Base-by-base conservation (phyloP, 768 basidiomycete genomes). In the Tremella mesenterica region DNA sequence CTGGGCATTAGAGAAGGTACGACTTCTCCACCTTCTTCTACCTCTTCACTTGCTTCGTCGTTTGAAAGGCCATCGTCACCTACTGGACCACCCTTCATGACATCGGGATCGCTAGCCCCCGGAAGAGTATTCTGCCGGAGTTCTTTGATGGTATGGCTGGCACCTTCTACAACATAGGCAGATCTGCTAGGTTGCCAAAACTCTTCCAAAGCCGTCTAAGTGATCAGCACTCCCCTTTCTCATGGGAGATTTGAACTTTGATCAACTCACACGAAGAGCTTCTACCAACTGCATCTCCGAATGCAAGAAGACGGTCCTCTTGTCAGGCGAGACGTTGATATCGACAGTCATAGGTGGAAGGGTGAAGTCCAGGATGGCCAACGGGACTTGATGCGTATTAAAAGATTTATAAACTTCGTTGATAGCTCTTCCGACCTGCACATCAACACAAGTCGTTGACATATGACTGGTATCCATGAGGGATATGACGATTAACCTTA, bases 311-410 rank as follows among this genome's bases (percentile, higher is more conserved):
- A 97, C 85, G 0, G 89, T 92, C n/a, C 93, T 80, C 67, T 97
- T 99, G 75, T 97, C 95, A 0, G 95, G 93, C 57, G 84, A 88
- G 54, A 97, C 86, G 57, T 99, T 99, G 65, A 99, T 83, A 67
- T 99, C 95, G 63, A 73, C 63, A 87, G 21, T 36, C 8, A 5
- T 43, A 4, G 84, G 83, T 0, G 92, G 89, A 2, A 96, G 70
- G 13, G 81, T 76, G 60, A 96, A 84, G 70, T 96, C 83, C 0
- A 88, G 85, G 5, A 96, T 73, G 27, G 92, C 77, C 59, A 93
- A 83, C 0, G 93, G 91, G 0, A 80, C 76, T 60, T 95, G 91
- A 50, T 78, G 76, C 33, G 77, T 72, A 59, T 83, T 84, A 76
- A 92, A 93, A 0, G 83, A 80, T 48, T 85, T 83, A 72, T 95